phyloP scores from a whole-genome alignment of 257 asterid genomes.

The Phtheirospermum japonicum region DNA sequence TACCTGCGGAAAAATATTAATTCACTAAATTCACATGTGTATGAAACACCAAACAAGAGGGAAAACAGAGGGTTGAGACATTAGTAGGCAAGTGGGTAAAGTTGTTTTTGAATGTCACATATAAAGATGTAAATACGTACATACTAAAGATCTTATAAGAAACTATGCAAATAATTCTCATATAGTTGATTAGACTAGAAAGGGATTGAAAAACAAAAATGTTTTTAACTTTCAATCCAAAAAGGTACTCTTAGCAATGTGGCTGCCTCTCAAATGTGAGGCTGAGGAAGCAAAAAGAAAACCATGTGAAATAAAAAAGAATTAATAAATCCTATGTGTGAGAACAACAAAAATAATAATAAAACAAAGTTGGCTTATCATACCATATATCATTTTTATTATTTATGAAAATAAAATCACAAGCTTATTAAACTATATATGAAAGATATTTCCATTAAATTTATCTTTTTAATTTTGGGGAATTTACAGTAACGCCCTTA shows the following conservation, averaged over 20 bases:
- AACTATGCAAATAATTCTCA: not conserved
- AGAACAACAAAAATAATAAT: not conserved
- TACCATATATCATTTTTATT: not conserved
- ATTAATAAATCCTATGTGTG: not conserved
- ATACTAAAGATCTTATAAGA: too few relatives aligned
- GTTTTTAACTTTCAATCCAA: not conserved
- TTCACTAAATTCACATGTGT: not conserved
- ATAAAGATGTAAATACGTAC: not conserved
- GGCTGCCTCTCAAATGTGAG: not conserved
- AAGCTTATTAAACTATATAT: not conserved
- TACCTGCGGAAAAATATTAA: constrained; percentile 36
- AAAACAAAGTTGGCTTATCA: not conserved
- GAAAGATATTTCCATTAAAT: not conserved
- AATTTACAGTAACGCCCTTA: not conserved
- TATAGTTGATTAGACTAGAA: not conserved
- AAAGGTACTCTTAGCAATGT: too few relatives aligned
- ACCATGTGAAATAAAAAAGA: not conserved
- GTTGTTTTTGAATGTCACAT: not conserved
- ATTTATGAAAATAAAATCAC: not conserved
- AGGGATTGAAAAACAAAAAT: not conserved
- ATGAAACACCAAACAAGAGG: not conserved
- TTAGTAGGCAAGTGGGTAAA: not conserved
- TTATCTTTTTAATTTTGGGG: not conserved
- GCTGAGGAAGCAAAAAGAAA: not conserved
- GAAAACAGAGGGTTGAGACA: not conserved